phyloP scores from a whole-genome alignment of 2,329 filamentous ascomycete genomes.

The Venturia aucupariae region DNA sequence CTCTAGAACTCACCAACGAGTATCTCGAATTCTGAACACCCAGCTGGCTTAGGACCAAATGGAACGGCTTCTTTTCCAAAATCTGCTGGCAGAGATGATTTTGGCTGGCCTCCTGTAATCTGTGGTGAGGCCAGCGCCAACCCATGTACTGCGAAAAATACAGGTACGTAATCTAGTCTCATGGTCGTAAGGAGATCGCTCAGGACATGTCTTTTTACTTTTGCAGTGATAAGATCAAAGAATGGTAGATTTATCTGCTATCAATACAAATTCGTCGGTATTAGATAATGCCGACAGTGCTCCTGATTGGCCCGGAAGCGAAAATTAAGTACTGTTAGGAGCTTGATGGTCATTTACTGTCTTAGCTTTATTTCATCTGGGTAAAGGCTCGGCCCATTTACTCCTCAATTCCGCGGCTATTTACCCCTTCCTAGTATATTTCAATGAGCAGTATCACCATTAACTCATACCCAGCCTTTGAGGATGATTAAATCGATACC shows the following conservation, averaged over 20 bases:
- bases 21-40: constrained; percentile 10
- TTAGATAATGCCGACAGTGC: not conserved
- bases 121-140: not conserved
- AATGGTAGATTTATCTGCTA: not conserved
- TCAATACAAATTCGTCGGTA: not conserved
- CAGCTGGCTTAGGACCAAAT: constrained; percentile 10
- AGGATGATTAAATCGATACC: not conserved
- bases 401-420: not conserved
- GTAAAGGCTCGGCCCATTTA: not conserved
- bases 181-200: not conserved
- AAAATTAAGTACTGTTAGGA: not conserved
- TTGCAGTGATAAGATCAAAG: not conserved
- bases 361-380: not conserved
- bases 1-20: constrained; percentile 5
- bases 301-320: not conserved
- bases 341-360: not conserved
- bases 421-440: not conserved
- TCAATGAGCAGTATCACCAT: not conserved
- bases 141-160: not conserved
- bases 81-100: not conserved
- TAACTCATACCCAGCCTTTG: not conserved
- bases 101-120: not conserved
- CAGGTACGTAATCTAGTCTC: not conserved
- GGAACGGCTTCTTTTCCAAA: constrained; percentile 4
- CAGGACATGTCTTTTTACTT: too few species aligned